Evolutionary conservation across 2,329 filamentous ascomycete species (phyloP), one percentile per base, ranked within the genome.

Genomic region (Ilyonectria destructans): DNA sequence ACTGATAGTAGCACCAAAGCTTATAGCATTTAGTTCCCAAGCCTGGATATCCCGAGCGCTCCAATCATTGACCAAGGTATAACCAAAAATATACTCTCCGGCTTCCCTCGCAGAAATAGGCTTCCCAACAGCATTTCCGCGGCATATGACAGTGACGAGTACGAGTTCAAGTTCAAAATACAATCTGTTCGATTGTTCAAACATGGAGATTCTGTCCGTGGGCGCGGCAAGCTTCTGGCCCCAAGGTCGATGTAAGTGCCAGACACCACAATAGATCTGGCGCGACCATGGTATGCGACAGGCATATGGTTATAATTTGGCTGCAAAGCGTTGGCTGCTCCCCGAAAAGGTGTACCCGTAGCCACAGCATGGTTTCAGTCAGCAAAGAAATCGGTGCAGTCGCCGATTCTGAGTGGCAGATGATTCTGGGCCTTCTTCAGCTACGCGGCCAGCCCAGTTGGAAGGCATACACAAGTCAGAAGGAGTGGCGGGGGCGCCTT

Each of bases 341-440:
- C 93, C 55, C 93, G 88, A 81, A 95, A 94, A 10, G 95, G 85
- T 0, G 89, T 86, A 2, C 92, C 92, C 17, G 92, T 86, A 70
- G 80, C 82, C 81, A 90, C 92, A 15, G 93, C 93, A 80, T 96
- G 93, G 77, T 95, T 91, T 67, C 90, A 82, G 37, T 93, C 92
- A 29, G 91, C 93, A 76, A 93, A 96, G 84, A 96, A 96, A 78
- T 96, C 93, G 4, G 93, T 93, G 78, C 95, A 95, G 78, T 96
- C 93, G 45, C 92, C 92, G 74, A 96, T 93, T 56, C 87, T 85
- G 85, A 96, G 89, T 1, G 93, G 93, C 4, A 95, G 75, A 73
- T 95, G 92, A 74, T 87, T 91, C 67, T 84, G 37, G 21, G n/a
- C n/a, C n/a, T n/a, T n/a, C n/a, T n/a, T n/a, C n/a, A n/a, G n/a